These are phyloP conservation scores for Amphicarpaea edgeworthii DNA, from an alignment of 306 rosid genomes.

Conservation along the genomic window DNA sequence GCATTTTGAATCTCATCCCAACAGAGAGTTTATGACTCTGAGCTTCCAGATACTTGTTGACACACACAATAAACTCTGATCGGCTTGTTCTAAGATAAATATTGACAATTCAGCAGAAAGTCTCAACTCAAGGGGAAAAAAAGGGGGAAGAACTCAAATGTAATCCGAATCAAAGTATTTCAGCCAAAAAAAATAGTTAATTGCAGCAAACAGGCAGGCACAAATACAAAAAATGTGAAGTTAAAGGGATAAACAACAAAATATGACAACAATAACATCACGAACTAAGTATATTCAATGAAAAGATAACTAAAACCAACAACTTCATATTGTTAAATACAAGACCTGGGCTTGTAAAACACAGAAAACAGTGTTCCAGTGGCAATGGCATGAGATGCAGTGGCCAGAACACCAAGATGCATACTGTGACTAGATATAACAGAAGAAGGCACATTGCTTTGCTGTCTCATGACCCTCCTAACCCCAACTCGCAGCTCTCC, in stretches of 20 bases:
- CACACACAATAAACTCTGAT: conserved; percentile 23
- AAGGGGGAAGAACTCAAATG: background rate
- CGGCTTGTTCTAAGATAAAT: conserved; percentile 26
- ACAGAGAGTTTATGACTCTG: conserved; percentile 30
- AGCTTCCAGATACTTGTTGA: conserved; percentile 32
- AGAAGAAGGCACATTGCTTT: conserved; percentile 30
- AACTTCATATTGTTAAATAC: conserved; percentile 2
- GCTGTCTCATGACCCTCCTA: conserved; percentile 34
- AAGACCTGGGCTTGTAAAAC: conserved; percentile 36
- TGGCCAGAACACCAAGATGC: conserved; percentile 31
- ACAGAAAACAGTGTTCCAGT: conserved; percentile 37
- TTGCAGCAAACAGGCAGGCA: background rate
- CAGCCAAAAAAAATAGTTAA: background rate
- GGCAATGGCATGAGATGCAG: conserved; percentile 31
- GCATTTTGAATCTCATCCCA: conserved; percentile 30
- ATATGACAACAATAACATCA: background rate
- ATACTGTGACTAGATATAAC: conserved; percentile 36
- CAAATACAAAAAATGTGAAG: background rate
- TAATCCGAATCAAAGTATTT: background rate
- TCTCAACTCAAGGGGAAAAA: background rate
- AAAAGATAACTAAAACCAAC: background rate
- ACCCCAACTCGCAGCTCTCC: conserved; percentile 36
- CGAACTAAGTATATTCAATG: background rate
- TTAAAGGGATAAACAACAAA: background rate
- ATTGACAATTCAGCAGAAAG: conserved; percentile 17